Conservation (phyloP, 2,329 filamentous ascomycete species). For the Penicillium sp. region DNA sequence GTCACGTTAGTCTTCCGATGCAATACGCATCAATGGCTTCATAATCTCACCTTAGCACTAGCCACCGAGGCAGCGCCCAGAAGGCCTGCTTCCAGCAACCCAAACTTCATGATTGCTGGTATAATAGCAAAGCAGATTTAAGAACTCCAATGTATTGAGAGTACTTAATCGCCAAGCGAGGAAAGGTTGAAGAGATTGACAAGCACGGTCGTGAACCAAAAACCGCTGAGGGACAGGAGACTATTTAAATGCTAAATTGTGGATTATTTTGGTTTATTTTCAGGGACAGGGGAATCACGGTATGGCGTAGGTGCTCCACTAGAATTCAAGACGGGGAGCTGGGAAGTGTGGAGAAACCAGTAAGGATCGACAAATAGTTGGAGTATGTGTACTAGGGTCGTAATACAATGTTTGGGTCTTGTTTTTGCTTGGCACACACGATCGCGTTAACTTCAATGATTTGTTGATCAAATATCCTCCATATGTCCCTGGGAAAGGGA, state of each 20-base stretch:
- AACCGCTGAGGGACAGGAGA: neutral
- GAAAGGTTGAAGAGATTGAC: neutral
- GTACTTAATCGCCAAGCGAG: neutral
- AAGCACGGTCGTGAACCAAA: neutral
- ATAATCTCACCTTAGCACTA: slow-evolving; percentile 31
- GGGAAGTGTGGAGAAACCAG: slow-evolving; percentile 7
- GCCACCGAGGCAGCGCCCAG: slow-evolving; percentile 34
- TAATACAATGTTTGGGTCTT: neutral
- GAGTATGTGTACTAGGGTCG: neutral
- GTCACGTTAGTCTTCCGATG: slow-evolving; percentile 2
- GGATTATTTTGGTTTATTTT: neutral
- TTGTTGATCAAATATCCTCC: neutral
- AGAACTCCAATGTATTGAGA: neutral
- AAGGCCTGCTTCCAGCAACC: slow-evolving; percentile 34
- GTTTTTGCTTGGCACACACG: neutral
- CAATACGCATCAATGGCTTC: neutral
- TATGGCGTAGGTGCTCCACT: slow-evolving; percentile 1
- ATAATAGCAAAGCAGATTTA: neutral
- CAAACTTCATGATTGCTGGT: slow-evolving; percentile 34
- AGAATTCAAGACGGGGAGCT: slow-evolving; percentile 2
- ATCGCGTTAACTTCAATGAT: neutral
- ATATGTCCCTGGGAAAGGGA: neutral
- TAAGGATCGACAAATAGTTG: slow-evolving; percentile 10
- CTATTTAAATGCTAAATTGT: neutral
- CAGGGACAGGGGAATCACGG: neutral